These are phyloP conservation scores for Syzygium aqueum DNA, from an alignment of 345 rosid genomes.

Conservation along the genomic window DNA sequence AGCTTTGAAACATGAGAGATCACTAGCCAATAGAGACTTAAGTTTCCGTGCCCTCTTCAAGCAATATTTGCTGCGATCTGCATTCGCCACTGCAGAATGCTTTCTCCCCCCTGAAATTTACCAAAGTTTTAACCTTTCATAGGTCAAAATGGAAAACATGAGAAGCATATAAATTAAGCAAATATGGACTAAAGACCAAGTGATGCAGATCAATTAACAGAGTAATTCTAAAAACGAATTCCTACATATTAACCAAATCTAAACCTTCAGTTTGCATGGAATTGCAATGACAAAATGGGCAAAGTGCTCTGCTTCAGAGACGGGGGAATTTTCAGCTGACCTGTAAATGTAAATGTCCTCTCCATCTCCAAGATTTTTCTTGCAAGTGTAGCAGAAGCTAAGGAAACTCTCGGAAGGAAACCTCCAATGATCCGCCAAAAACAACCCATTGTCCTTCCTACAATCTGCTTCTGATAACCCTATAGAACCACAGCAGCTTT, in stretches of 20 bases:
- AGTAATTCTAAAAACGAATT: neutral
- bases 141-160: neutral
- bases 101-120: conserved; percentile 63
- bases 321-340: conserved; percentile 22
- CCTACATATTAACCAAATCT: neutral
- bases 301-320: neutral
- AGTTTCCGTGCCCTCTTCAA: conserved; percentile 26
- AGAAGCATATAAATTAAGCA: neutral
- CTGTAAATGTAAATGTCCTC: conserved; percentile 93
- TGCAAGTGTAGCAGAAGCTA: conserved; percentile 69
- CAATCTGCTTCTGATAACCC: conserved; percentile 17
- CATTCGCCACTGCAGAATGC: conserved; percentile 92
- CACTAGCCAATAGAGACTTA: neutral
- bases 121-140: neutral
- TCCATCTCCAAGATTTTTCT: conserved; percentile 67
- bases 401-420: conserved; percentile 53
- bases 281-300: neutral
- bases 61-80: conserved; percentile 59
- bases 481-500: conserved; percentile 49
- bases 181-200: neutral
- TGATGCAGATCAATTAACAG: neutral
- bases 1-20: neutral
- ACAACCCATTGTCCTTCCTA: conserved; percentile 15
- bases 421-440: conserved; percentile 2
- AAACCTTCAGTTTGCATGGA: neutral